phyloP scores from a whole-genome alignment of 2,329 filamentous ascomycete species.

The Fusarium illudens region DNA sequence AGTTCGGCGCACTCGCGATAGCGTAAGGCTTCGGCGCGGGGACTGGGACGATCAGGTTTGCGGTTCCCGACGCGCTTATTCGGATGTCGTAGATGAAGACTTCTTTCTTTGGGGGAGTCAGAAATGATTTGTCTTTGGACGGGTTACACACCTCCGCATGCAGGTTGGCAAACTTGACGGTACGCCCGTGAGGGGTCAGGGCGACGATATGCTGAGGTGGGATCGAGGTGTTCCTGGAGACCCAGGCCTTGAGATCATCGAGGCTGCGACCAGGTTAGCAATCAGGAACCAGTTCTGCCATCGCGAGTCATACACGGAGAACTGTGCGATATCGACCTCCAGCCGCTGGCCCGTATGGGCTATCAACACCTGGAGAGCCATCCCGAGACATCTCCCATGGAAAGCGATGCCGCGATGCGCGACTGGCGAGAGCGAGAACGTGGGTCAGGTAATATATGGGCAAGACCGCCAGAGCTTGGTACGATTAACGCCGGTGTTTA shows the following conservation, averaged over 20 bases:
- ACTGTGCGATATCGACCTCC: constrained; percentile 77
- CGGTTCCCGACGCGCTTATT: constrained; percentile 63
- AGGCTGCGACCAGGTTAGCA: constrained; percentile 60
- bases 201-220: constrained; percentile 82
- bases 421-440: constrained; percentile 27
- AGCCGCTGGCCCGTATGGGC: constrained; percentile 92
- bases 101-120: constrained; percentile 68
- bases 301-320: constrained; percentile 67
- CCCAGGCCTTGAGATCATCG: constrained; percentile 85
- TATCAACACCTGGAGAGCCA: constrained; percentile 90
- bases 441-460: constrained; percentile 22
- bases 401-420: constrained; percentile 42
- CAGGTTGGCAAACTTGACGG: constrained; percentile 81
- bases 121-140: constrained; percentile 4
- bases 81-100: constrained; percentile 92
- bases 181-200: constrained; percentile 84
- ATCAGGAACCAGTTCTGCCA: not conserved
- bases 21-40: constrained; percentile 64
- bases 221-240: constrained; percentile 78
- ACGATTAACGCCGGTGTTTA: constrained; percentile 16
- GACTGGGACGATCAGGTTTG: constrained; percentile 57
- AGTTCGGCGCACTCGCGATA: constrained; percentile 78
- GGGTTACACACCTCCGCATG: constrained; percentile 71
- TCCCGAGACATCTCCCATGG: constrained; percentile 66
- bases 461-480: constrained; percentile 19